These are phyloP conservation scores for Pleurozium schreberi DNA, from an alignment of 225 moss, liverwort and hornwort genomes.

Conservation along the genomic window DNA sequence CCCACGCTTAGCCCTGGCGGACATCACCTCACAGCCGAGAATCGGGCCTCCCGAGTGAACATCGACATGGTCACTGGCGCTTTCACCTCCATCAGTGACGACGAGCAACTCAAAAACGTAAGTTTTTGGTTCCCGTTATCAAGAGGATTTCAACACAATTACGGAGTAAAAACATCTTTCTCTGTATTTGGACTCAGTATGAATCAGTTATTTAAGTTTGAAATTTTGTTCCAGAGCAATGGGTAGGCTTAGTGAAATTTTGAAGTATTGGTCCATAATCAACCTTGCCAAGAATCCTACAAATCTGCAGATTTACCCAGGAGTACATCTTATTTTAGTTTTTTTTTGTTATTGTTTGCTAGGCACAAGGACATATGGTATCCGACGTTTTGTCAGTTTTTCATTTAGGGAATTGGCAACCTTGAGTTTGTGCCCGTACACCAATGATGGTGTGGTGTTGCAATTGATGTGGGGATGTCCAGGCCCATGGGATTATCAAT, in stretches of 20 bases:
- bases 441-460: background rate
- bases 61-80: background rate
- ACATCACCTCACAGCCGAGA: background rate
- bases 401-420: background rate
- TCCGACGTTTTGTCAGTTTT: background rate
- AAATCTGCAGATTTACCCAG: background rate
- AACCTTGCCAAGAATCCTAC: background rate
- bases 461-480: background rate
- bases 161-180: background rate
- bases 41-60: background rate
- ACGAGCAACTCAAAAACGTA: background rate
- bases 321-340: background rate
- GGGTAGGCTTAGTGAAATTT: background rate
- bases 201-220: background rate
- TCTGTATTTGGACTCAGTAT: background rate
- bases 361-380: background rate
- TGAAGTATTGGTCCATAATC: background rate
- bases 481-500: background rate
- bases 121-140: background rate
- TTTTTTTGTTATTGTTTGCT: background rate
- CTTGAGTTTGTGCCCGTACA: background rate
- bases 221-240: background rate
- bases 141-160: background rate
- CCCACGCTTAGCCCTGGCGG: background rate
- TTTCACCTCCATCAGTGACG: background rate